A percentile compares a stretch with the other conserved stretches of the same genome.
These are phyloP conservation scores for Candida morakotiae DNA, from an alignment of 805 yeast genomes.

Conservation along the genomic window DNA sequence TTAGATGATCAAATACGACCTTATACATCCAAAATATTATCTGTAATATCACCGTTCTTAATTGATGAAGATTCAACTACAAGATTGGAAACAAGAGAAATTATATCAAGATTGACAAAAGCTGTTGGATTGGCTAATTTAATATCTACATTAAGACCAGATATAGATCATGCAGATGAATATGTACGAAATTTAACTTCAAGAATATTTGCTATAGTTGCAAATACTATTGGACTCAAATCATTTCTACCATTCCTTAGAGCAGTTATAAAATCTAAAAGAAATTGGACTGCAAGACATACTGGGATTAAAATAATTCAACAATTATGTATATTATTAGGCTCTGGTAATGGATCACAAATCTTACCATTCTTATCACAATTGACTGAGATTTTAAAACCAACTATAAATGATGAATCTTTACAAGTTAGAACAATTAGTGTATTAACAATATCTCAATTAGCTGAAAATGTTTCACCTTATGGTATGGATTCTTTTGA, in stretches of 20 bases:
- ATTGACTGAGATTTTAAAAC: conserved; percentile 56
- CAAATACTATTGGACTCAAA: conserved; percentile 71
- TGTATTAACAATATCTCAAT: conserved; percentile 64
- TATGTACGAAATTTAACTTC: conserved; percentile 73
- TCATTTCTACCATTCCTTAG: conserved; percentile 71
- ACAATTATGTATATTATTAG: conserved; percentile 65
- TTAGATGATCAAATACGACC: conserved; percentile 68
- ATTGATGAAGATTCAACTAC: conserved; percentile 76
- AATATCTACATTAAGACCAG: conserved; percentile 76
- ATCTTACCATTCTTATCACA: conserved; percentile 69
- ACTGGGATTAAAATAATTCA: conserved; percentile 78
- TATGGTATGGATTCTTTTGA: conserved; percentile 91
- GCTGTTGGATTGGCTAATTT: conserved; percentile 81
- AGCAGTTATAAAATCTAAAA: conserved; percentile 74
- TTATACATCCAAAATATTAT: conserved; percentile 64
- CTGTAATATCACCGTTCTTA: conserved; percentile 73
- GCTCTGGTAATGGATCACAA: conserved; percentile 49
- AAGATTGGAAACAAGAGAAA: conserved; percentile 74
- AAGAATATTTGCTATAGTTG: conserved; percentile 78
- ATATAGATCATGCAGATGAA: conserved; percentile 79
- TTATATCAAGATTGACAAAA: conserved; percentile 67
- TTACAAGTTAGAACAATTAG: conserved; percentile 63
- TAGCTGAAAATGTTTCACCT: conserved; percentile 82
- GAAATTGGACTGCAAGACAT: conserved; percentile 78
- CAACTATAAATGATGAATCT: conserved; percentile 64